Base-by-base conservation (phyloP, 176 grass and related monocot species). In the Metroxylon sagu region DNA sequence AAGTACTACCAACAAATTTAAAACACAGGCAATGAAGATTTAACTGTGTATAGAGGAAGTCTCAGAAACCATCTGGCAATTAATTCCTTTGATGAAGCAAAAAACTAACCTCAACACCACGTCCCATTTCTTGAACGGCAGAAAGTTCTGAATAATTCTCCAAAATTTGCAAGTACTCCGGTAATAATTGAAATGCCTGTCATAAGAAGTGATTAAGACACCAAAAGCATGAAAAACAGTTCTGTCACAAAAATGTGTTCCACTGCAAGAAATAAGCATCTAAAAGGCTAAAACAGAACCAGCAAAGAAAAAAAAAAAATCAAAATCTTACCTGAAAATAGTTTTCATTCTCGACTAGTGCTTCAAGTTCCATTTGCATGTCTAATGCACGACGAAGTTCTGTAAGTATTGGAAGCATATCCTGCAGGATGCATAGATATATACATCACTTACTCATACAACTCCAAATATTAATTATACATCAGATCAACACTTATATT, bases 141-240 rank as follows among this genome's bases (percentile, higher is more conserved):
- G 76, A 80, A 74, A 98, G 84, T 52, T 83, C 68, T 79, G 93
- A 80, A 78, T 92, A 98, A 82, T 88, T 98, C 61, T 98, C 93
- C 82, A 98, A 85, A 68, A 98, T 56, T 92, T 98, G 93, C 76
- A 98, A 83, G 83, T 83, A 98, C 53, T 98, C 93, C 10, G 87
- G 93, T 74, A 98, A 85, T 52, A 98, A 87, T 52, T 82, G 84
- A 80, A 98, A 98, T 55, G 93, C 93, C 93, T 98, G 63, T 43
- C 35, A 43, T 65, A 74, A 77, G 53, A 69, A 76, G 55, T 16
- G 65, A 68, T 16, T 79, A 59, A 56, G 17, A 48, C 35, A 52
- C 61, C 76, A 76, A 57, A 8, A 75, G 25, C 18, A 57, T 31
- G 60, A 69, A 60, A 60, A 29, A 17, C 14, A 60, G 31, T 60